Conservation (phyloP, 1,139 yeast genomes). For the Hyphopichia burtonii region DNA sequence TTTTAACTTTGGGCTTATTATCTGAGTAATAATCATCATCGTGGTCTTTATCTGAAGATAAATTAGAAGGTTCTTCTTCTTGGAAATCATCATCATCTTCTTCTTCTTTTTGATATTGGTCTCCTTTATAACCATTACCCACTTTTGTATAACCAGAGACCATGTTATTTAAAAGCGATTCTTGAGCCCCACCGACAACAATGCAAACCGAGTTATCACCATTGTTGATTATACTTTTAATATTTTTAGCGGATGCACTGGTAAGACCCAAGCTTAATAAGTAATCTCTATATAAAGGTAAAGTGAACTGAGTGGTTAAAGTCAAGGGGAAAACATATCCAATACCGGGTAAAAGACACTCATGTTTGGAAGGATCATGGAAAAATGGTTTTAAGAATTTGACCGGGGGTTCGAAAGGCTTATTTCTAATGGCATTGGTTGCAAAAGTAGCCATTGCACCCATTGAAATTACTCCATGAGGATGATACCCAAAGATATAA, state of each 20-base stretch:
- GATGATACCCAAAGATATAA: slow-evolving; percentile 92
- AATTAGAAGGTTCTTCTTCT: neutral
- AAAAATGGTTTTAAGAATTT: slow-evolving; percentile 51
- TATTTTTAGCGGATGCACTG: slow-evolving; percentile 77
- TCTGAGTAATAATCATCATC: neutral
- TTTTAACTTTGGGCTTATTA: slow-evolving; percentile 6
- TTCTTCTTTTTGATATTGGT: slow-evolving; percentile 18
- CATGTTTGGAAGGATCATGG: slow-evolving; percentile 41
- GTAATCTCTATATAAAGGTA: slow-evolving; percentile 92
- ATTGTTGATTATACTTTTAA: slow-evolving; percentile 58
- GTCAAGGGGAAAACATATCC: slow-evolving; percentile 74
- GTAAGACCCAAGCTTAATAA: slow-evolving; percentile 78
- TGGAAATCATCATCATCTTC: slow-evolving; percentile 16
- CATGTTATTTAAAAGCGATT: slow-evolving; percentile 59
- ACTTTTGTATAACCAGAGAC: slow-evolving; percentile 35
- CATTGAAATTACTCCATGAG: slow-evolving; percentile 94
- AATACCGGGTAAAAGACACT: slow-evolving; percentile 76
- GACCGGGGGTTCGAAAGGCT: slow-evolving; percentile 47
- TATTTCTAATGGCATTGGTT: slow-evolving; percentile 65
- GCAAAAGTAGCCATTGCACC: slow-evolving; percentile 88
- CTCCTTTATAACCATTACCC: slow-evolving; percentile 56
- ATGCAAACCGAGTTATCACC: slow-evolving; percentile 79
- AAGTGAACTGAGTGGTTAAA: slow-evolving; percentile 73
- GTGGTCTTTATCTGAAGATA: neutral
- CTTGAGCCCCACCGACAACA: slow-evolving; percentile 96